phyloP scores from a whole-genome alignment of 2,329 filamentous ascomycete genomes.

The Pseudogymnoascus sp. region DNA sequence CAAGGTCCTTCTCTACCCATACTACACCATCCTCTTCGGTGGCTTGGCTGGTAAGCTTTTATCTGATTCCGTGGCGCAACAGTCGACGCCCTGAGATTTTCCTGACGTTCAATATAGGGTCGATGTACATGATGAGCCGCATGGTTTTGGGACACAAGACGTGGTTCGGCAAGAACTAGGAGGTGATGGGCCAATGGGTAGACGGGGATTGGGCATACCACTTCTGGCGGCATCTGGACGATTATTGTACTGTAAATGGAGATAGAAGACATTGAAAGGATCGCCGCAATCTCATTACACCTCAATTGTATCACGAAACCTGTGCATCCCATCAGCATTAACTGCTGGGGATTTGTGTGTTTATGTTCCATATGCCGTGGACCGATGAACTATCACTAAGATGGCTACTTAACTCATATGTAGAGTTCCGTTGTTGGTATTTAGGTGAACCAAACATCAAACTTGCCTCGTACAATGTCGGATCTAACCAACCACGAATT shows the following conservation, averaged over 20 bases:
- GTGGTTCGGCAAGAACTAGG: conserved; percentile 55
- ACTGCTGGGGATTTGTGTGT: neutral
- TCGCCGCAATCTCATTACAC: conserved; percentile 12
- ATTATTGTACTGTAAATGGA: conserved; percentile 9
- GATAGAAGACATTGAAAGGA: conserved; percentile 16
- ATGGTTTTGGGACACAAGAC: conserved; percentile 72
- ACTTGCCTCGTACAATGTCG: neutral
- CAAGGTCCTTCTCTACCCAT: conserved; percentile 57
- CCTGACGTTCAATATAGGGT: conserved; percentile 23
- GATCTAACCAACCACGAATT: neutral
- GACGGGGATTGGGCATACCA: neutral
- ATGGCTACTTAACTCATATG: neutral
- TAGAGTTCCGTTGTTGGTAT: neutral
- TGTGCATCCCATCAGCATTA: neutral
- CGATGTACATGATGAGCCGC: conserved; percentile 65
- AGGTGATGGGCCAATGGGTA: neutral
- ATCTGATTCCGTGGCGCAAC: neutral
- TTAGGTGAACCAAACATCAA: neutral
- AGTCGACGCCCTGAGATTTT: neutral
- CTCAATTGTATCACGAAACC: conserved; percentile 12
- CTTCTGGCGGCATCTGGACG: neutral
- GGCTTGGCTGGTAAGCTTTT: conserved; percentile 49
- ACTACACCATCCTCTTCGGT: conserved; percentile 56
- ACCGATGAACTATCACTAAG: neutral
- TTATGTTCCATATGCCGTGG: neutral